Percentiles rank a stretch among this genome's conserved stretches.
Evolutionary conservation across 129 eudicot species (phyloP).

Genomic region (Pulicaria dysenterica): DNA sequence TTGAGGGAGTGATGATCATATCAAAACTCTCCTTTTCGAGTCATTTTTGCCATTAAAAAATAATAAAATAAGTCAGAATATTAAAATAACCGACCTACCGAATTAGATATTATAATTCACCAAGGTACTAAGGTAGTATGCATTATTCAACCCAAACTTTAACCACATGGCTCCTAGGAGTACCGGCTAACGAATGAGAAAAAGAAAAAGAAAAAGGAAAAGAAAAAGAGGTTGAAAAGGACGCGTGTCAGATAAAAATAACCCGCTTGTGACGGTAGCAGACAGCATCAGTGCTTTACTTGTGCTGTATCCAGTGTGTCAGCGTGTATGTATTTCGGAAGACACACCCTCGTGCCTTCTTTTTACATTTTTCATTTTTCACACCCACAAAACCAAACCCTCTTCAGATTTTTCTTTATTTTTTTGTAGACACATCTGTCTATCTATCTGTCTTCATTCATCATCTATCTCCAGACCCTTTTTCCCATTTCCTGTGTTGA

Average conservation of each 20-base stretch:
- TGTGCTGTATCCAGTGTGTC: conserved; percentile 35
- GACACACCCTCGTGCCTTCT: conserved; percentile 39
- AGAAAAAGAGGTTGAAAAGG: conserved; percentile 26
- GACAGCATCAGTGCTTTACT: conserved; percentile 42
- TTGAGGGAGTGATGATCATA: no score
- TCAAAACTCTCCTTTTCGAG: no score
- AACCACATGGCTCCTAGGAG: conserved; percentile 6
- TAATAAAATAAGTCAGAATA: no score
- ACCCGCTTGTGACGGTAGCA: conserved; percentile 38
- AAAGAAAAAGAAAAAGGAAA: conserved; percentile 4
- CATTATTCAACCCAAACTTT: no score
- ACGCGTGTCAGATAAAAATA: conserved; percentile 38
- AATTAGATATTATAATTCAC: no score
- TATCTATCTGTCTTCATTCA: conserved; percentile 20
- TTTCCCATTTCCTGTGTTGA: conserved; percentile 17
- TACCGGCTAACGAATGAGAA: conserved; percentile 7
- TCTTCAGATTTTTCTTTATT: background rate
- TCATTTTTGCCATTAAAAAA: no score
- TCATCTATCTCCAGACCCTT: conserved; percentile 23
- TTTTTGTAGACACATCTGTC: conserved; percentile 16
- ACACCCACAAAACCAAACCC: conserved; percentile 11
- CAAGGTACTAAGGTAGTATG: no score
- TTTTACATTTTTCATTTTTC: background rate
- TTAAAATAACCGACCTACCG: no score
- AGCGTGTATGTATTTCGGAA: conserved; percentile 28